Conservation (phyloP, 495 filamentous ascomycete genomes). For the Apodospora peruviana region DNA sequence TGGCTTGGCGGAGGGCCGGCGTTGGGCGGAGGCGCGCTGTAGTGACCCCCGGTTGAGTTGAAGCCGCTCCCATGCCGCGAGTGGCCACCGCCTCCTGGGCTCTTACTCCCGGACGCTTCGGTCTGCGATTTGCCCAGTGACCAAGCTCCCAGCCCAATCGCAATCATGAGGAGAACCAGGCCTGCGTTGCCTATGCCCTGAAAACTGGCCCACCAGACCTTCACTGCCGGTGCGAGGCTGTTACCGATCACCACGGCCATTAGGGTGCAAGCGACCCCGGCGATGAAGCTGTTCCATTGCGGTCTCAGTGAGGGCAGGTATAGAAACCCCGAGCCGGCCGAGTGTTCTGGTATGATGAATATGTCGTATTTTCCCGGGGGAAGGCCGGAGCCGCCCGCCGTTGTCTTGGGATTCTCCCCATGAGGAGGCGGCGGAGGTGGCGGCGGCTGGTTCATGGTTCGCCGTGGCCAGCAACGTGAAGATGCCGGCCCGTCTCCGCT, state of each 20-base stretch:
- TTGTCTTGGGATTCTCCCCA: constrained; percentile 56
- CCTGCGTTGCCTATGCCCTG: constrained; percentile 56
- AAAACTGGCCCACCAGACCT: constrained; percentile 60
- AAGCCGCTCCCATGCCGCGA: constrained; percentile 11
- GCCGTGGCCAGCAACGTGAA: constrained; percentile 15
- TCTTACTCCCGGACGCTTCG: neutral
- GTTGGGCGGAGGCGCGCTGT: constrained; percentile 29
- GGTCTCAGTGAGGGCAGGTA: constrained; percentile 87
- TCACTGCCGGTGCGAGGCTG: constrained; percentile 61
- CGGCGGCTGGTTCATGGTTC: constrained; percentile 41
- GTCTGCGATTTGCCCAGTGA: constrained; percentile 49
- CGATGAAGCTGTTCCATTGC: constrained; percentile 84
- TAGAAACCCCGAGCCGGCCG: constrained; percentile 81
- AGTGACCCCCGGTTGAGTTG: constrained; percentile 16
- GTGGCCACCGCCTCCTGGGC: neutral
- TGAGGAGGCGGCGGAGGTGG: constrained; percentile 66
- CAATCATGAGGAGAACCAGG: constrained; percentile 55
- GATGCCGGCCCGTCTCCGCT: constrained; percentile 1
- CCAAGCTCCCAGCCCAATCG: constrained; percentile 73
- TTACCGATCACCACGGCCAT: constrained; percentile 60
- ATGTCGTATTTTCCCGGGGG: constrained; percentile 90
- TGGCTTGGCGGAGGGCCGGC: constrained; percentile 33
- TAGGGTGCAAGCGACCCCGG: constrained; percentile 72
- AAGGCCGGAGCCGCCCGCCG: constrained; percentile 45
- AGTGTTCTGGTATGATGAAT: constrained; percentile 94